Conservation (phyloP, 139 green algal species). For the Coelastrella sp. region DNA sequence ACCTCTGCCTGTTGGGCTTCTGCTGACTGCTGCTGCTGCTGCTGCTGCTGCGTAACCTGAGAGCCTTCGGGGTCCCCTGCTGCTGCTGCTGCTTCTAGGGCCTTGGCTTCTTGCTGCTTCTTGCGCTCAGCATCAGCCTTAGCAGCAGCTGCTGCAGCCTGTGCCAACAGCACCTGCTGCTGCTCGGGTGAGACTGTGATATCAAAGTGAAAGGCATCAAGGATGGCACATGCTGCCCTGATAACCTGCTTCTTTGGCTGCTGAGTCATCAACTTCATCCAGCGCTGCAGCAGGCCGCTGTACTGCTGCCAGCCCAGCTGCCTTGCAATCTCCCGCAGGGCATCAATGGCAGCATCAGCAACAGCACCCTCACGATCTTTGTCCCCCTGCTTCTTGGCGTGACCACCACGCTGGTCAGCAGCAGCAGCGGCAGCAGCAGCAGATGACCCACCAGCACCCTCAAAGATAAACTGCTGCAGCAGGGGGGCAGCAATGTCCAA, state of each 20-base stretch:
- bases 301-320: constrained; percentile 82
- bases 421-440: constrained; percentile 40
- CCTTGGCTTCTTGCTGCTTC: constrained; percentile 9
- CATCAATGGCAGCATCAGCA: constrained; percentile 68
- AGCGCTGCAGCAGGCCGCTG: constrained; percentile 74
- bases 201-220: constrained; percentile 88
- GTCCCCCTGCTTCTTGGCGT: constrained; percentile 18
- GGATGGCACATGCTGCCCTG: constrained; percentile 77
- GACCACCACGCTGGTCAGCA: constrained; percentile 7
- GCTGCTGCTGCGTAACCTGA: constrained; percentile 4
- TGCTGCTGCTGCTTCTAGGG: neutral
- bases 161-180: constrained; percentile 3
- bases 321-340: constrained; percentile 59
- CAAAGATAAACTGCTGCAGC: constrained; percentile 77
- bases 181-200: neutral
- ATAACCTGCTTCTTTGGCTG: constrained; percentile 49
- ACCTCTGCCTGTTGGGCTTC: neutral
- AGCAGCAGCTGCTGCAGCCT: neutral
- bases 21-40: constrained; percentile 4
- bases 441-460: constrained; percentile 39
- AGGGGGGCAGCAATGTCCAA: constrained; percentile 77
- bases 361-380: constrained; percentile 70
- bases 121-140: constrained; percentile 16
- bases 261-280: constrained; percentile 66
- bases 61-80: neutral